Base-by-base conservation (phyloP, 2,329 filamentous ascomycete genomes). In the Sporothrix protearum region DNA sequence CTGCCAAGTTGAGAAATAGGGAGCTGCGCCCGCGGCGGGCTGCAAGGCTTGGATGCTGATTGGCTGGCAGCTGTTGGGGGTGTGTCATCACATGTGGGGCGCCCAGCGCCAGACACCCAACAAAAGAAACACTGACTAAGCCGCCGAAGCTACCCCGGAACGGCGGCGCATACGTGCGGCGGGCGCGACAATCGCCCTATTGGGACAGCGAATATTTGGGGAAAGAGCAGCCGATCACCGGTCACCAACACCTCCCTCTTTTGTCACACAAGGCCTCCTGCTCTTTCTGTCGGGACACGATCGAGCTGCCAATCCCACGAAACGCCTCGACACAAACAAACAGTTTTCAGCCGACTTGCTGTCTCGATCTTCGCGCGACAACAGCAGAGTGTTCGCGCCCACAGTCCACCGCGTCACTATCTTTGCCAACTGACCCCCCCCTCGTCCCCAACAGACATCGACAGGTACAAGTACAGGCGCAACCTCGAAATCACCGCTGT, bases 41-140 rank as follows among this genome's bases (percentile, higher is more conserved):
- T 30, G 25, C 5, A 30, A 42, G 25, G 25, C 42, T 33, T 33
- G 7, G 45, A 8, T 42, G 42, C 7, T 66, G 61, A 66, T 67
- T 67, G 63, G 63, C 63, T 36, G 28, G 14, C 28, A 16, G 47
- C 47, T 68, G 47, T 68, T 53, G 64, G 64, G 64, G 47, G 28
- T 68, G 64, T 68, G 64, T 51, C 28, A 68, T 53, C 64, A 30
- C 64, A 30, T 12, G 64, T 10, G 42, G 30, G 30, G 64, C 45
- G 28, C 61, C 22, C 33, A 22, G 30, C n/a, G 33, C 30, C 33
- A 39, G 25, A 68, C 22, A 8, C 47, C 64, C 45, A 53, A 53
- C 47, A 39, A 68, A 55, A 68, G 30, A 69, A 57, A n/a, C 51
- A 42, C 36, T 59, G 53, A 61, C 55, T 61, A 70, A 70, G 25